Evolutionary conservation across 805 yeast genomes (phyloP), one percentile per base, ranked within the genome.

Genomic region (Wickerhamomyces bisporus): DNA sequence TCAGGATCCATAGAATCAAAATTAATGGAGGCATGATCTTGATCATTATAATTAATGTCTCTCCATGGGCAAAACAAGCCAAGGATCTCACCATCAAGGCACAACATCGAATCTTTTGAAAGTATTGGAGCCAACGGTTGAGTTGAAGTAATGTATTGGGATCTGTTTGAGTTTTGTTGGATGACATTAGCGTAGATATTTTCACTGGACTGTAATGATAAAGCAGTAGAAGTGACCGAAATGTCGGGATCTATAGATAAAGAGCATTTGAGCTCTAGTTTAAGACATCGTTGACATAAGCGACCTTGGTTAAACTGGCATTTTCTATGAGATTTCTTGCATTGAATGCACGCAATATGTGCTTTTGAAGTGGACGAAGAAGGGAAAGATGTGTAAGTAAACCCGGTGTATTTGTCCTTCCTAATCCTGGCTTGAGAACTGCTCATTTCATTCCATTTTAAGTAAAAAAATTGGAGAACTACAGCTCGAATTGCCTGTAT

Each of bases 21-120:
- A 17, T 33, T 25, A 13, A 21, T 26, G 15, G 26, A 10, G n/a
- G 31, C 9, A 8, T 17, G 23, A 12, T 34, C 32, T 4, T 23
- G 6, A 5, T 26, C 14, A 6, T 34, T 35, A 25, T 17, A 31
- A 19, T 41, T 26, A 5, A 31, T 26, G 15, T 34, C 35, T 25
- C 41, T 37, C 44, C 44, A 41, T 3, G 44, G 44, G 5, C 38
- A 34, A 25, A 34, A 41, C 3, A 41, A 29, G 4, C 44, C 44
- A 19, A 41, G n/a, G 2, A 41, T 35, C 32, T 41, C 44, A 27
- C 44, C 44, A 32, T 41, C 44, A 10, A 41, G 29, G 18, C 39
- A 37, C 14, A 41, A 20, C 21, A 41, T 30, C 5, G 44, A 37
- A 21, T 41, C 44, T 17, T 35, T 38, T 6, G 44, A 41, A 6